phyloP scores from a whole-genome alignment of 2,329 filamentous ascomycete genomes.

The Hypoxylon sp. region DNA sequence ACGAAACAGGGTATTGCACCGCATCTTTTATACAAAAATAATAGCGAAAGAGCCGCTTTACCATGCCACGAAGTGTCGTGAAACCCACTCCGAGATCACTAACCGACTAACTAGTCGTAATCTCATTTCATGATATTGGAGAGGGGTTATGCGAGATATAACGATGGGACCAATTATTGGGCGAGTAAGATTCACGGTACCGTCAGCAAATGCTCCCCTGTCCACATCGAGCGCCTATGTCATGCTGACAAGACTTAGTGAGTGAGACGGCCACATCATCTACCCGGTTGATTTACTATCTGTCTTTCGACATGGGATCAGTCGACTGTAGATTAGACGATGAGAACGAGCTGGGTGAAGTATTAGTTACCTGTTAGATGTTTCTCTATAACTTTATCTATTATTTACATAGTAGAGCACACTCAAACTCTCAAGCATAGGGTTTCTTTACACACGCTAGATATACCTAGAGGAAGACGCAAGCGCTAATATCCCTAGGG shows the following conservation, averaged over 20 bases:
- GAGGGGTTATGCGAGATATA: constrained; percentile 23
- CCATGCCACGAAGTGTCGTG: not conserved
- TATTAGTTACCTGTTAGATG: not conserved
- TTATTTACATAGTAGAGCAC: not conserved
- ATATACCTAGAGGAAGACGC: not conserved
- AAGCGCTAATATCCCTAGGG: not conserved
- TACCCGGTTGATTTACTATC: not conserved
- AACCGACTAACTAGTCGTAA: not conserved
- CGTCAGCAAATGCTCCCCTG: not conserved
- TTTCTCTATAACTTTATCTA: not conserved
- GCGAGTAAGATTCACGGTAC: not conserved
- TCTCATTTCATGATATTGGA: not conserved
- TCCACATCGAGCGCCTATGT: not conserved
- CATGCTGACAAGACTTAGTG: not conserved
- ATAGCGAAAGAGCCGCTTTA: not conserved
- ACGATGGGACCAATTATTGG: constrained; percentile 6
- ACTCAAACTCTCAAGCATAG: not conserved
- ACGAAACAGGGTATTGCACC: not conserved
- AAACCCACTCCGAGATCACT: constrained; percentile 1
- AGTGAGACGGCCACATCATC: not conserved
- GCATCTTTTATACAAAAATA: not conserved
- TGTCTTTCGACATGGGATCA: not conserved
- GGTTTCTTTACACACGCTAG: not conserved
- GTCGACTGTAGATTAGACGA: not conserved
- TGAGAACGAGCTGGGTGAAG: not conserved